These are phyloP conservation scores for Penicillium thymicola DNA, from an alignment of 2,329 filamentous ascomycete genomes.

Conservation along the genomic window DNA sequence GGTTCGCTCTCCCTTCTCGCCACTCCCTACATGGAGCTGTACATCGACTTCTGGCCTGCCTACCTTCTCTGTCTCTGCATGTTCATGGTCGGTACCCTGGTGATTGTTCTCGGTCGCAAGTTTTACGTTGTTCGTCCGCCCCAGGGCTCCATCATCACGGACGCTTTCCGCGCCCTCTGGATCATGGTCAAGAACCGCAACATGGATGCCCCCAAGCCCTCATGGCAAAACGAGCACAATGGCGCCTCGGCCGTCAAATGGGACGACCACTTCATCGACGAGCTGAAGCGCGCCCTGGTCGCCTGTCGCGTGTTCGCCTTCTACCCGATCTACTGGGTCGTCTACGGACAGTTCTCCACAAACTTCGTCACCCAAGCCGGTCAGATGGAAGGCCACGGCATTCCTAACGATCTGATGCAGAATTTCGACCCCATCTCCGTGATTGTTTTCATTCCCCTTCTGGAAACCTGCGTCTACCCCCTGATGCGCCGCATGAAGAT, in stretches of 20 bases:
- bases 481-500: constrained; percentile 61
- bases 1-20: constrained; percentile 66
- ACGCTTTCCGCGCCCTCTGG: constrained; percentile 61
- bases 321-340: constrained; percentile 67
- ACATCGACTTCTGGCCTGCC: constrained; percentile 64
- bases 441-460: constrained; percentile 70
- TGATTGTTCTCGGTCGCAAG: constrained; percentile 50
- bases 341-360: constrained; percentile 65
- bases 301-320: constrained; percentile 72
- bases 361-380: constrained; percentile 65
- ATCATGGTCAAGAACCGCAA: constrained; percentile 53
- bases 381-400: constrained; percentile 62
- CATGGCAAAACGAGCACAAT: constrained; percentile 56
- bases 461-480: constrained; percentile 68
- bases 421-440: constrained; percentile 74
- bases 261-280: constrained; percentile 69
- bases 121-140: constrained; percentile 49
- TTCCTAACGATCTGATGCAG: constrained; percentile 74
- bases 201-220: constrained; percentile 64
- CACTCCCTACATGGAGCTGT: constrained; percentile 65
- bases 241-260: constrained; percentile 50
- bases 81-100: constrained; percentile 60
- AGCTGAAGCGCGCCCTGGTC: constrained; percentile 62
- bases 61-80: constrained; percentile 61
- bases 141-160: constrained; percentile 62